These are phyloP conservation scores for Thelonectria discophora DNA, from an alignment of 2,329 filamentous ascomycete genomes.

Conservation along the genomic window DNA sequence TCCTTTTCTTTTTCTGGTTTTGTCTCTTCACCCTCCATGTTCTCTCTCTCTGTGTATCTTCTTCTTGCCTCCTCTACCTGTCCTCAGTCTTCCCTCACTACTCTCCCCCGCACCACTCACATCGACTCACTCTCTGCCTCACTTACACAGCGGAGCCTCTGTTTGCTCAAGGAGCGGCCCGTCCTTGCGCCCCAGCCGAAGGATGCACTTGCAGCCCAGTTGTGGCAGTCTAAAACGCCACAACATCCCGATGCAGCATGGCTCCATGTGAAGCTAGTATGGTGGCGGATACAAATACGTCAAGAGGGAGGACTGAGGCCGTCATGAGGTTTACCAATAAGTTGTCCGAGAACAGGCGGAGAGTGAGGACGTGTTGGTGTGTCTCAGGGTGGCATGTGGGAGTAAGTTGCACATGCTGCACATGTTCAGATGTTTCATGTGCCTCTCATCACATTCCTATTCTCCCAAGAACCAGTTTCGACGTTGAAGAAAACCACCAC, in stretches of 20 bases:
- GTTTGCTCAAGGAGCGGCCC: conserved; percentile 17
- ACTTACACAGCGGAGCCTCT: background rate
- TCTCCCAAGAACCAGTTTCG: conserved; percentile 8
- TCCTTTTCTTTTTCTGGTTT: no score
- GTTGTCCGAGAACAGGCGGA: background rate
- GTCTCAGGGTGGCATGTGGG: background rate
- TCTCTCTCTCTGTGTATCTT: background rate
- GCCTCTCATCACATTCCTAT: conserved; percentile 3
- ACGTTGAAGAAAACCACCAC: conserved; percentile 1
- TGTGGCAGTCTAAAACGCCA: conserved; percentile 10
- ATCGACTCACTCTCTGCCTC: background rate
- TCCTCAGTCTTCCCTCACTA: background rate
- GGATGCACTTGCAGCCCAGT: background rate
- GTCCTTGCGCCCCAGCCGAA: no score
- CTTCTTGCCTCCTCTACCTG: background rate
- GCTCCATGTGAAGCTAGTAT: no score
- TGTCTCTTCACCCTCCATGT: no score
- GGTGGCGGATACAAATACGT: background rate
- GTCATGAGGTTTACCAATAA: background rate
- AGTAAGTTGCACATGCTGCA: background rate
- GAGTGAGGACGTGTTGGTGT: background rate
- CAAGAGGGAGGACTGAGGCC: background rate
- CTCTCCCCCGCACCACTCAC: background rate
- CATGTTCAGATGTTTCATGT: no score
- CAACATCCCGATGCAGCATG: background rate